Evolutionary conservation across 768 basidiomycete genomes (phyloP), one percentile per base, ranked within the genome.

Genomic region (Boletus pseudopeckii): DNA sequence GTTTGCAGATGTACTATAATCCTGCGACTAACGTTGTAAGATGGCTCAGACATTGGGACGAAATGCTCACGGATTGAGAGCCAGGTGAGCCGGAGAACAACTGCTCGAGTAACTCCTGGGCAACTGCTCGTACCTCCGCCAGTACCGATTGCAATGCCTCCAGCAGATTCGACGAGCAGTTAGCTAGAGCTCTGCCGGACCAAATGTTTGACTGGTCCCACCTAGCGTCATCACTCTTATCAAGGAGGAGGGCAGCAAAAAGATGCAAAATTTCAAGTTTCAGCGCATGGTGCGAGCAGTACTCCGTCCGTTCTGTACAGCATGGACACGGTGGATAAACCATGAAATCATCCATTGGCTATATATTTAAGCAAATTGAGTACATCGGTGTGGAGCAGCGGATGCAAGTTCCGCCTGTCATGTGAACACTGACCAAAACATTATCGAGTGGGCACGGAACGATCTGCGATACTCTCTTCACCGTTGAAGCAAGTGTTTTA

Each of bases 281-380:
- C n/a, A 67, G 53, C 24, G 58, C 58, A 48, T 76, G 76, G 10
- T 58, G 52, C 9, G 68, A 60, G 37, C 61, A 54, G 39, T 59
- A 62, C 38, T 67, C 65, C 30, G 44, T 26, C 40, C 52, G 55
- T 50, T 64, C 61, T 44, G 56, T 62, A 65, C 69, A 63, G 48
- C 54, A 54, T 51, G 70, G 50, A 53, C 66, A 70, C 11, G 69
- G 65, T 26, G 72, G 69, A 52, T 71, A 72, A 58, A 69, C 75
- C 71, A 80, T 66, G 59, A 74, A 75, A 63, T 80, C 75, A 68
- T 78, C 74, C 72, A 80, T 71, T 43, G 80, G 77, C 82, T 84
- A 68, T 64, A 69, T 60, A 57, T 61, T 45, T 49, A 59, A 56
- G 51, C 13, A 50, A 40, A 40, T 61, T 66, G 50, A 65, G 62